These are phyloP conservation scores for Metschnikowia corniflorae DNA, from an alignment of 805 yeast genomes.

Conservation along the genomic window DNA sequence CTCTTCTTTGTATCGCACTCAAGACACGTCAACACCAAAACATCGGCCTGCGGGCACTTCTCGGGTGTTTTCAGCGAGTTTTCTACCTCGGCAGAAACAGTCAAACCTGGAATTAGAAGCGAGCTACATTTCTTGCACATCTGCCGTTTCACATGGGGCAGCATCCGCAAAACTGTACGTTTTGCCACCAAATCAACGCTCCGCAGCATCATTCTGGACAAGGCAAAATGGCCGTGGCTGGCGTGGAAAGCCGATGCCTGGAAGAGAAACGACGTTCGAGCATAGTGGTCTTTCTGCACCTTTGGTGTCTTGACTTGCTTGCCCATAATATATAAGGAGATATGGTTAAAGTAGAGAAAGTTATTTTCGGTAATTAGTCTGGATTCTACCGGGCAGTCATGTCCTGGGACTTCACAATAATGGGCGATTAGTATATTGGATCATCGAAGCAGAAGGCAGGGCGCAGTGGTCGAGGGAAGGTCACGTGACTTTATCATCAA, in stretches of 20 bases:
- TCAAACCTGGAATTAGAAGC: conserved; percentile 47
- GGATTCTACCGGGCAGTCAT: too few species aligned
- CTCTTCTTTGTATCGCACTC: conserved; percentile 51
- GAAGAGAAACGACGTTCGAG: conserved; percentile 55
- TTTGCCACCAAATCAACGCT: conserved; percentile 61
- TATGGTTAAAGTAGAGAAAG: not conserved
- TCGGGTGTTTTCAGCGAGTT: conserved; percentile 36
- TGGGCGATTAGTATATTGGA: not conserved
- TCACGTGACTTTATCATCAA: too few species aligned
- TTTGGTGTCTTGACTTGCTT: conserved; percentile 13
- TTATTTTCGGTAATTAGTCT: too few species aligned
- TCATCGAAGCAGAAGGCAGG: too few species aligned
- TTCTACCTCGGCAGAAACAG: conserved; percentile 35
- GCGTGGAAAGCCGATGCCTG: conserved; percentile 49
- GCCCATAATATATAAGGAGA: conserved; percentile 7
- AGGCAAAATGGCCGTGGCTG: conserved; percentile 26
- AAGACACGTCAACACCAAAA: conserved; percentile 46
- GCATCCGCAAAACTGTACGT: conserved; percentile 60
- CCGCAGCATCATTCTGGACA: conserved; percentile 56
- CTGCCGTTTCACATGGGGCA: conserved; percentile 63
- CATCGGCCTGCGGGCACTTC: conserved; percentile 36
- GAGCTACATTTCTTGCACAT: conserved; percentile 66
- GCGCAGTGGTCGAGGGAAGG: too few species aligned
- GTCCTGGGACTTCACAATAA: too few species aligned
- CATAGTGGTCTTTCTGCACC: conserved; percentile 53